Base-by-base conservation (phyloP, 1,139 yeast species). In the Suhomyces terraborum region DNA sequence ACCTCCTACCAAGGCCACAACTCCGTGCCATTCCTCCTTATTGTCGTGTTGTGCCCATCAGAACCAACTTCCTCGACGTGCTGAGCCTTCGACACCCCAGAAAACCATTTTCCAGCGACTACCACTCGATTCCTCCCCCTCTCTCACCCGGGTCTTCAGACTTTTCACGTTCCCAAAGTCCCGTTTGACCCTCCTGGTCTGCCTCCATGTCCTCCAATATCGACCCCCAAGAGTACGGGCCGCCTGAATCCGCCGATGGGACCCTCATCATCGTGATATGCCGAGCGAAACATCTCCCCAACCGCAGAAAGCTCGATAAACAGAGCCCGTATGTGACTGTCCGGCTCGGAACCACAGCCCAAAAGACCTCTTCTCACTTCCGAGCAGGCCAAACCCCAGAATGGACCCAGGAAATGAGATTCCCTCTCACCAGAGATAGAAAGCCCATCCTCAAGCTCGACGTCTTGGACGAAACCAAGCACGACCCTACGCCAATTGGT, bases 311-410 rank as follows among this genome's bases (percentile, higher is more conserved):
- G 43, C 67, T 88, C 27, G 96, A 93, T 52, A 89, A 89, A 55
- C 97, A 89, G 62, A 84, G 88, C 47, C 97, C 96, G 0, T 88
- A 86, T 62, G 84, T 88, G 37, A 80, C 91, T 9, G 74, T 87
- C 12, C 68, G 97, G 43, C 72, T 89, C 3, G 95, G 91, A n/a
- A 85, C 87, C 41, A 77, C 77, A 46, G 93, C 94, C 17, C 78
- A 84, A 50, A 79, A 85, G 50, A 87, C 96, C 0, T 81, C 80
- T 20, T 71, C 87, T 0, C 80, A 84, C 45, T 77, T 78, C 49
- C 66, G 97, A 50, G 97, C 95, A 1, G 97, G 97, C 1, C 97
- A 89, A 59, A 84, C 88, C 2, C 97, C 97, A 0, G 79, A 74
- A 32, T 89, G 96, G 88, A 84, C 87, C 47, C 84, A 82, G 51